These are phyloP conservation scores for Solanum dulcamara DNA, from an alignment of 257 asterid genomes.

Conservation along the genomic window DNA sequence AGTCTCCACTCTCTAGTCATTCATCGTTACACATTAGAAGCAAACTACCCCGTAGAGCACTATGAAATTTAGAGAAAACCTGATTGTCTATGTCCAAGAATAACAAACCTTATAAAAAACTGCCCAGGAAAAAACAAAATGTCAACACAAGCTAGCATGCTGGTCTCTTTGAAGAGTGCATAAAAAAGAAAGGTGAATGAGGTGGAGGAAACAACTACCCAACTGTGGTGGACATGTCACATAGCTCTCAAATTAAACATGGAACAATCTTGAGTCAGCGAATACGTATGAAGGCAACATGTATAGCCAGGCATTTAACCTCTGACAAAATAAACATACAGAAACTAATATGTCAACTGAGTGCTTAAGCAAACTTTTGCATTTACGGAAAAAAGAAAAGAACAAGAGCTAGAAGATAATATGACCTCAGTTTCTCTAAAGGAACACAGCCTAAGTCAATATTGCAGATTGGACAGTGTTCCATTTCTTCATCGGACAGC, in stretches of 20 bases:
- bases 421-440: constrained; percentile 78
- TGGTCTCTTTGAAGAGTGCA: neutral
- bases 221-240: neutral
- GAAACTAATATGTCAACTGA: neutral
- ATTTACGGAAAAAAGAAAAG: neutral
- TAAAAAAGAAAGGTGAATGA: neutral
- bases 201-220: neutral
- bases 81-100: neutral
- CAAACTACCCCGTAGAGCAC: neutral
- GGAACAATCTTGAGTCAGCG: neutral
- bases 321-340: neutral
- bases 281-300: neutral
- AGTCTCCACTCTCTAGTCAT: neutral
- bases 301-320: neutral
- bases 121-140: neutral
- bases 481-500: constrained; percentile 76
- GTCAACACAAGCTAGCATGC: neutral
- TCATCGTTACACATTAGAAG: neutral
- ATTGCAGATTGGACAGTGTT: constrained; percentile 85
- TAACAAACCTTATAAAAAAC: neutral
- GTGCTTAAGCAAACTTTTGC: neutral
- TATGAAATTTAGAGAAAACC: neutral
- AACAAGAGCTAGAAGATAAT: constrained; percentile 7
- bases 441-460: constrained; percentile 84
- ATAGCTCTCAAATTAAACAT: neutral